Base-by-base conservation (phyloP, 306 rosid species). In the Glycine latifolia region DNA sequence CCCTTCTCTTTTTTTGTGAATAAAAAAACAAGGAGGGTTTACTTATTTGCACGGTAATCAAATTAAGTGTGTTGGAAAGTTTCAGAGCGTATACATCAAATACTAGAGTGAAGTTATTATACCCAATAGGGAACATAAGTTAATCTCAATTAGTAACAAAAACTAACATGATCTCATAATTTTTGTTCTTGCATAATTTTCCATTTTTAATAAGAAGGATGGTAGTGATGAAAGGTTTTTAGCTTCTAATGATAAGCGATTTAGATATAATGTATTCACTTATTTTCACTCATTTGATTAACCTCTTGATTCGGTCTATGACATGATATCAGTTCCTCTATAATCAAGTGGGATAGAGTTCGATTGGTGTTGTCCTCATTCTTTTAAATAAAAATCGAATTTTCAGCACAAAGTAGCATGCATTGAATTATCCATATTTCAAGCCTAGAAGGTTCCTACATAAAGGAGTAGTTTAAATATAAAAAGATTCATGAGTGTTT, bases 151-250 rank as follows among this genome's bases (percentile, higher is more conserved):
- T n/a, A n/a, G n/a, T n/a, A n/a, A n/a, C n/a, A n/a, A n/a, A n/a
- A n/a, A n/a, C n/a, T n/a, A n/a, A n/a, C n/a, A n/a, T n/a, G n/a
- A n/a, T n/a, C n/a, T n/a, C n/a, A n/a, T n/a, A n/a, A n/a, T n/a
- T n/a, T n/a, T n/a, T n/a, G n/a, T n/a, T n/a, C n/a, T n/a, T n/a
- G n/a, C n/a, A n/a, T n/a, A n/a, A n/a, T n/a, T n/a, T n/a, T n/a
- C n/a, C n/a, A n/a, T 14, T 33, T 33, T 33, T 33, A 33, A 33
- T 33, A 53, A 53, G 15, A 53, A 53, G 15, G 14, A 50, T 41
- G 79, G 5, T 63, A 33, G 39, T 9, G n/a, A 63, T 75, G 49
- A 73, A 52, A 60, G 66, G 20, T 73, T 53, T 52, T 43, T 63
- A 41, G n/a, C 61, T 81, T 63, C 7, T 13, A 41, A 55, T 39